phyloP scores from a whole-genome alignment of 768 basidiomycete genomes.

The Mycena metata region DNA sequence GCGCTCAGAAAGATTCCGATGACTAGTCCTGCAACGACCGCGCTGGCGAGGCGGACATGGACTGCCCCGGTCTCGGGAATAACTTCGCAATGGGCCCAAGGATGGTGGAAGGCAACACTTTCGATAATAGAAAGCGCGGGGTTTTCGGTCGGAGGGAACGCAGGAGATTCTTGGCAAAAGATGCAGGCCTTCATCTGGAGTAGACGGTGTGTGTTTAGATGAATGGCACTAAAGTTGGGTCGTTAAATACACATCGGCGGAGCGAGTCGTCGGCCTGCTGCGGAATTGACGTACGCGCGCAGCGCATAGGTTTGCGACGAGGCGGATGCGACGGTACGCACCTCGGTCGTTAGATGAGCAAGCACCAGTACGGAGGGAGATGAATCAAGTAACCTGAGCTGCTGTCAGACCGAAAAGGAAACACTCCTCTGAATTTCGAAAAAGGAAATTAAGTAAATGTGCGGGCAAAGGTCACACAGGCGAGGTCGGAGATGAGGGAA shows the following conservation, averaged over 20 bases:
- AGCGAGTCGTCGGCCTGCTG: slow-evolving; percentile 21
- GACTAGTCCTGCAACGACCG: slow-evolving; percentile 3
- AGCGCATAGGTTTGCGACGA: too few species aligned
- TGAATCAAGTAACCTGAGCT: too few species aligned
- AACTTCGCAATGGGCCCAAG: slow-evolving; percentile 29
- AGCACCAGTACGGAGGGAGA: too few species aligned
- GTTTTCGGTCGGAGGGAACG: neutral
- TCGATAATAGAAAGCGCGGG: neutral
- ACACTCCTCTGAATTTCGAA: slow-evolving; percentile 7
- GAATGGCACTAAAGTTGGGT: neutral
- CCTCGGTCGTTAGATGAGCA: neutral
- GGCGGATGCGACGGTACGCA: neutral
- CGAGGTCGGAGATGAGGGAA: neutral
- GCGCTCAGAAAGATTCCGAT: slow-evolving; percentile 24
- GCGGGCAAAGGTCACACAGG: too few species aligned
- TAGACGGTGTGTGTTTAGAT: neutral
- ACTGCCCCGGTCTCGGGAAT: neutral
- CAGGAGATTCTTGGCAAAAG: slow-evolving; percentile 20
- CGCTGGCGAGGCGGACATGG: slow-evolving; percentile 3
- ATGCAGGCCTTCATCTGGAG: slow-evolving; percentile 25
- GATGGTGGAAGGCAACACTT: neutral
- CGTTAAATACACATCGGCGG: neutral
- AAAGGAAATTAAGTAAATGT: neutral
- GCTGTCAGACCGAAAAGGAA: neutral
- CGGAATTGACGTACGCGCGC: neutral